These are phyloP conservation scores for Bruguiera gymnorhiza DNA, from an alignment of 345 rosid genomes.

Conservation along the genomic window DNA sequence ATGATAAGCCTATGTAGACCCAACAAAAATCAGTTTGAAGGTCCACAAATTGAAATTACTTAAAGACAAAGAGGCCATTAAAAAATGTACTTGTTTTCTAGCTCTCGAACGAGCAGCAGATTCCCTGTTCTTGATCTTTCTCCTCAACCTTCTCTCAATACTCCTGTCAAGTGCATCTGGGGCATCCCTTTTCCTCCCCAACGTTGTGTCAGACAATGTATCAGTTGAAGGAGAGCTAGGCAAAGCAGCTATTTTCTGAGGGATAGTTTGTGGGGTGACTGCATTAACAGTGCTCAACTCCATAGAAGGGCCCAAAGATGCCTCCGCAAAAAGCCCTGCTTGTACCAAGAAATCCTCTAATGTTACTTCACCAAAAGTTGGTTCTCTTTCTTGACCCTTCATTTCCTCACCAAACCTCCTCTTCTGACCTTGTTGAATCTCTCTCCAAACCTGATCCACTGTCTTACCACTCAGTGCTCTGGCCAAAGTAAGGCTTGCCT, in stretches of 20 bases:
- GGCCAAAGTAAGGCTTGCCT: slow-evolving; percentile 44
- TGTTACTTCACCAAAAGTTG: slow-evolving; percentile 42
- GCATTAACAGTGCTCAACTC: slow-evolving; percentile 30
- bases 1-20: slow-evolving; percentile 50
- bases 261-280: slow-evolving; percentile 23
- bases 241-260: slow-evolving; percentile 23
- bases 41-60: neutral
- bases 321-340: slow-evolving; percentile 52
- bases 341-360: slow-evolving; percentile 66
- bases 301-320: slow-evolving; percentile 38
- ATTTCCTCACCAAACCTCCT: slow-evolving; percentile 35
- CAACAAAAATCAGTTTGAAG: neutral
- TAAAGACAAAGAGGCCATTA: neutral
- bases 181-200: slow-evolving; percentile 37
- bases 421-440: slow-evolving; percentile 49
- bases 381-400: slow-evolving; percentile 29
- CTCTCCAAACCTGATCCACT: slow-evolving; percentile 62
- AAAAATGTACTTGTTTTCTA: slow-evolving; percentile 48
- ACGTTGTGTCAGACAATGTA: slow-evolving; percentile 27
- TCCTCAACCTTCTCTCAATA: slow-evolving; percentile 50
- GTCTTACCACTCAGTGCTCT: slow-evolving; percentile 55
- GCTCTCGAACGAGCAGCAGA: slow-evolving; percentile 70
- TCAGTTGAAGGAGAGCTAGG: slow-evolving; percentile 41
- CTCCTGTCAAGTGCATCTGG: slow-evolving; percentile 40
- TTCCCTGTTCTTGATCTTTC: slow-evolving; percentile 75